Conservation (phyloP, 73 alveolate genomes). For the Stentor coeruleus region DNA sequence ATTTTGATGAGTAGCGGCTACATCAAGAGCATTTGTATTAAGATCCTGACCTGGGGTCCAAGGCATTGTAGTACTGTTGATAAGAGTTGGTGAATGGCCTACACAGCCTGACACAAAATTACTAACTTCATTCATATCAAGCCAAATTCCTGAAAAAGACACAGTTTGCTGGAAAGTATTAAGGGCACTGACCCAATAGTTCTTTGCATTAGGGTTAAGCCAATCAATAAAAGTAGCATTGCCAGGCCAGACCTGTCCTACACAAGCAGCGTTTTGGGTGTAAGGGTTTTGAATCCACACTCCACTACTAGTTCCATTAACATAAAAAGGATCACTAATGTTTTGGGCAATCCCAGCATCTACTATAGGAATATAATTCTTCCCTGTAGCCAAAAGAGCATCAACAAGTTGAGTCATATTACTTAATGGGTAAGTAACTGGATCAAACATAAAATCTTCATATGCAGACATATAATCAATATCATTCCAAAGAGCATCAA, state of each 20-base stretch:
- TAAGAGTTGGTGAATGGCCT: slow-evolving; percentile 38
- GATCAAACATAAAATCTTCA: slow-evolving; percentile 75
- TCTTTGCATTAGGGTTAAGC: slow-evolving; percentile 53
- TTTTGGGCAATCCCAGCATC: slow-evolving; percentile 84
- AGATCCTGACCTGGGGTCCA: neutral
- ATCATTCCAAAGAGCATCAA: slow-evolving; percentile 96
- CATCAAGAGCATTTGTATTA: slow-evolving; percentile 31
- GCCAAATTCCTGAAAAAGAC: slow-evolving; percentile 83
- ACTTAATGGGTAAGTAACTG: slow-evolving; percentile 31
- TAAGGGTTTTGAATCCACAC: slow-evolving; percentile 32
- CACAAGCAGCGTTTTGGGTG: slow-evolving; percentile 34
- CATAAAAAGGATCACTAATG: slow-evolving; percentile 28
- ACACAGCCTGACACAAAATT: slow-evolving; percentile 56
- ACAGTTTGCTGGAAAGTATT: slow-evolving; percentile 17
- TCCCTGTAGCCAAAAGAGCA: slow-evolving; percentile 47
- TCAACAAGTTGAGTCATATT: slow-evolving; percentile 55
- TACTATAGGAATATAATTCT: slow-evolving; percentile 79
- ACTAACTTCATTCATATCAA: slow-evolving; percentile 95
- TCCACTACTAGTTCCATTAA: slow-evolving; percentile 29
- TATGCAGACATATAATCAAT: slow-evolving; percentile 87
- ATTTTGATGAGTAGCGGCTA: slow-evolving; percentile 32
- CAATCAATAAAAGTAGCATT: slow-evolving; percentile 85
- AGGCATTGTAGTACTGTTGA: slow-evolving; percentile 9
- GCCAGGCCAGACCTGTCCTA: slow-evolving; percentile 90
- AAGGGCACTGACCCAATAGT: slow-evolving; percentile 66